A percentile compares a stretch with the other conserved stretches of the same genome.
Evolutionary conservation across 179 eudicot species (phyloP).

Genomic region (Patellifolia procumbens): DNA sequence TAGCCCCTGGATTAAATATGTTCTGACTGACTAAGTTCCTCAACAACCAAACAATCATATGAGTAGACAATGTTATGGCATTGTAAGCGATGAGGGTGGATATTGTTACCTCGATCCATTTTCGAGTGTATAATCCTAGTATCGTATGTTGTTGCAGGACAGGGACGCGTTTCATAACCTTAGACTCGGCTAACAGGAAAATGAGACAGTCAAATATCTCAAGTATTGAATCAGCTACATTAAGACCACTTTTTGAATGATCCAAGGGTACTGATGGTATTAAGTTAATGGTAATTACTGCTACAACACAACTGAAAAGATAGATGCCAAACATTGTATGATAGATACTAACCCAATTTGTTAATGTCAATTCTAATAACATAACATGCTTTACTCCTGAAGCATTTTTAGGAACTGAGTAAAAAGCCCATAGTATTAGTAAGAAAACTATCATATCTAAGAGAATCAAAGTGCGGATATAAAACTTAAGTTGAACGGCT

Average conservation of each 20-base stretch:
- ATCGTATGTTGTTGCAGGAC: background rate
- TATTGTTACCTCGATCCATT: constrained; percentile 8
- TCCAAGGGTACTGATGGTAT: background rate
- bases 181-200: background rate
- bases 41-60: constrained; percentile 3
- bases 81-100: background rate
- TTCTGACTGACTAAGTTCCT: background rate
- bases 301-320: background rate
- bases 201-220: constrained; percentile 1
- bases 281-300: background rate
- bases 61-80: constrained; percentile 6
- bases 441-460: constrained; percentile 3
- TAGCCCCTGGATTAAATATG: background rate
- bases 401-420: background rate
- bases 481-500: constrained; percentile 5
- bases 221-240: background rate
- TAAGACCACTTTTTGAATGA: constrained; percentile 5
- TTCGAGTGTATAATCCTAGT: background rate
- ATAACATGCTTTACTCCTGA: background rate
- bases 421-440: background rate
- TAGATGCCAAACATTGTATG: constrained; percentile 4
- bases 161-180: background rate
- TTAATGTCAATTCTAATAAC: background rate
- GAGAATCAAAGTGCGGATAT: constrained; percentile 12
- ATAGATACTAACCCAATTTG: constrained; percentile 3